Conservation (phyloP, 208 protist species). For the Blechomonas ayalai region DNA sequence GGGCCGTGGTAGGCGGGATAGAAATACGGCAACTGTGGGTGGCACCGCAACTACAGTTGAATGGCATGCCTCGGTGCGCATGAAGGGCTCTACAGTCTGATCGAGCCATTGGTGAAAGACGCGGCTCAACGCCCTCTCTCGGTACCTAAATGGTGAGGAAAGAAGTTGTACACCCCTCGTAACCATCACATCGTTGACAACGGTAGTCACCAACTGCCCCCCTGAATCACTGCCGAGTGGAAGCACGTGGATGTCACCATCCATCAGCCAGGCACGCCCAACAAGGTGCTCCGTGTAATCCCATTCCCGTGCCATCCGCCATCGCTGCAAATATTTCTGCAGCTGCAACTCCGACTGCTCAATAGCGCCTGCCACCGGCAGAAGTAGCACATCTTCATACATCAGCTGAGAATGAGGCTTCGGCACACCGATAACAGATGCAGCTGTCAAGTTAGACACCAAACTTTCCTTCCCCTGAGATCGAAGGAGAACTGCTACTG, state of each 20-base stretch:
- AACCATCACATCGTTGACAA: too few relatives aligned
- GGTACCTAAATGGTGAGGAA: too few relatives aligned
- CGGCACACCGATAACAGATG: too few relatives aligned
- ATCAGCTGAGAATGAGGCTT: too few relatives aligned
- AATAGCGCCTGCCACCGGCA: constrained; percentile 19
- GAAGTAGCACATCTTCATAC: constrained; percentile 13
- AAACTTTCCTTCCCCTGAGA: constrained; percentile 6
- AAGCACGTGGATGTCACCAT: constrained; percentile 7
- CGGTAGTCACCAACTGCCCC: too few relatives aligned
- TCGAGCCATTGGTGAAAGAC: too few relatives aligned
- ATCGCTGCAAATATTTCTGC: constrained; percentile 6
- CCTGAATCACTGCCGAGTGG: too few relatives aligned
- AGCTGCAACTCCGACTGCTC: constrained; percentile 8
- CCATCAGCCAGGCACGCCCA: constrained; percentile 3
- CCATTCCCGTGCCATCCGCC: constrained; percentile 11
- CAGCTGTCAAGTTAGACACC: too few relatives aligned
- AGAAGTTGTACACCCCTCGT: too few relatives aligned
- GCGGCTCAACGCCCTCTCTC: too few relatives aligned
- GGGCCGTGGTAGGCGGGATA: constrained; percentile 8
- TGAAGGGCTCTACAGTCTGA: too few relatives aligned
- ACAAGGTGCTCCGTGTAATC: constrained; percentile 14
- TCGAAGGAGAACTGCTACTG: neutral
- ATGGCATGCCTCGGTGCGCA: constrained; percentile 23
- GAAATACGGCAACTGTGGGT: constrained; percentile 24
- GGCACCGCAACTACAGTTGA: constrained; percentile 25